phyloP scores from a whole-genome alignment of 495 filamentous ascomycete species.

The Neurospora sp. region DNA sequence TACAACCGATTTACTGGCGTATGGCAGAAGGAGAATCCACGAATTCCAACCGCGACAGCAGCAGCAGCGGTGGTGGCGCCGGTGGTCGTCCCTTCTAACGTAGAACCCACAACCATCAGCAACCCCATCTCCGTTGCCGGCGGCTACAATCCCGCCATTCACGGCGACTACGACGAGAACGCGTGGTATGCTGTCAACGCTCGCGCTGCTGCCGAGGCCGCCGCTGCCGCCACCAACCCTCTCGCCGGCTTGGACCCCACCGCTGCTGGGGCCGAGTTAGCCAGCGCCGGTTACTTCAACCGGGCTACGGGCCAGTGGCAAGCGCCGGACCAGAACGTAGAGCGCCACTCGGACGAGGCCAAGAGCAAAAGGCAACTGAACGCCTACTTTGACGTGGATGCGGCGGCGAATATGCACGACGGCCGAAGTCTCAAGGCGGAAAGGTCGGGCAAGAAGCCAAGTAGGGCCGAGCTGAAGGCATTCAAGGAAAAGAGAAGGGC shows the following conservation, averaged over 20 bases:
- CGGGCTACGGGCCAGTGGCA: slow-evolving; percentile 88
- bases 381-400: slow-evolving; percentile 96
- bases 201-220: slow-evolving; percentile 13
- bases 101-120: slow-evolving; percentile 12
- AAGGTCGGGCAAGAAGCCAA: slow-evolving; percentile 76
- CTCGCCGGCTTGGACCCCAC: background rate
- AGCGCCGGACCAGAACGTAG: slow-evolving; percentile 44
- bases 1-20: slow-evolving; percentile 70
- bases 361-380: slow-evolving; percentile 85
- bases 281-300: slow-evolving; percentile 70
- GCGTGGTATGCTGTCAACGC: slow-evolving; percentile 74
- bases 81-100: slow-evolving; percentile 21
- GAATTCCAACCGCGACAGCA: slow-evolving; percentile 43
- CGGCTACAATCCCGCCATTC: slow-evolving; percentile 91
- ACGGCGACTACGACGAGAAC: slow-evolving; percentile 89
- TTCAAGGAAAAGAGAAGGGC: slow-evolving; percentile 60
- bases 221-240: slow-evolving; percentile 8
- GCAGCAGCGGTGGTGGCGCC: slow-evolving; percentile 19
- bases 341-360: slow-evolving; percentile 74
- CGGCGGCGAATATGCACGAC: slow-evolving; percentile 86
- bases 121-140: slow-evolving; percentile 34
- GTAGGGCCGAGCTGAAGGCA: slow-evolving; percentile 67
- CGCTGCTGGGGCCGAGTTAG: slow-evolving; percentile 42
- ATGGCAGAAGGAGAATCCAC: slow-evolving; percentile 86
- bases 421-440: slow-evolving; percentile 89